phyloP scores from a whole-genome alignment of 306 rosid species.

The Abrus pulchellus region DNA sequence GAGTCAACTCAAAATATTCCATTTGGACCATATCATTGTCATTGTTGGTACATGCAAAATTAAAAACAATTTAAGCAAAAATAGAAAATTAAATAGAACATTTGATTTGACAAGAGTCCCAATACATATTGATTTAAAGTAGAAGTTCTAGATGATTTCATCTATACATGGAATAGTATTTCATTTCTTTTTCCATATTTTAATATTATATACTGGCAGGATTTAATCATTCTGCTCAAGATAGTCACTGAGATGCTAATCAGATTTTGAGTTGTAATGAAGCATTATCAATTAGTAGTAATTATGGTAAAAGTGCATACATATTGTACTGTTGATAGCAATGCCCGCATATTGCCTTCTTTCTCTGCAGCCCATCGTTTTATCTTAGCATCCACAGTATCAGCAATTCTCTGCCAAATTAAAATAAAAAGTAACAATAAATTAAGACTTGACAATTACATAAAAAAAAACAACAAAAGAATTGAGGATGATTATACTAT shows the following conservation, averaged over 20 bases:
- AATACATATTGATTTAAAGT: conserved; percentile 2
- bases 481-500: conserved; percentile 11
- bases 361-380: conserved; percentile 92
- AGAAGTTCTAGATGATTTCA: conserved; percentile 5
- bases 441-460: conserved; percentile 15
- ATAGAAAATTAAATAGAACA: neutral
- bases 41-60: conserved; percentile 28
- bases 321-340: conserved; percentile 77
- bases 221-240: conserved; percentile 23
- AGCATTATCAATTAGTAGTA: conserved; percentile 17
- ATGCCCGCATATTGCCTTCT: conserved; percentile 94
- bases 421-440: conserved; percentile 37
- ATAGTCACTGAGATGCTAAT: conserved; percentile 26
- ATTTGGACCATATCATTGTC: neutral
- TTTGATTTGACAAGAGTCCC: neutral
- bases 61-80: conserved; percentile 37
- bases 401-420: conserved; percentile 78
- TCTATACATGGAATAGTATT: neutral
- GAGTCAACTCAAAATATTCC: conserved; percentile 8
- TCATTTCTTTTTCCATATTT: conserved; percentile 14
- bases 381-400: conserved; percentile 63
- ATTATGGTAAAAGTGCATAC: conserved; percentile 54
- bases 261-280: conserved; percentile 17
- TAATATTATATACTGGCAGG: neutral
- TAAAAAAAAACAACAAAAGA: conserved; percentile 2